phyloP scores from a whole-genome alignment of 164 flowering plant species.

The Macadamia integrifolia region DNA sequence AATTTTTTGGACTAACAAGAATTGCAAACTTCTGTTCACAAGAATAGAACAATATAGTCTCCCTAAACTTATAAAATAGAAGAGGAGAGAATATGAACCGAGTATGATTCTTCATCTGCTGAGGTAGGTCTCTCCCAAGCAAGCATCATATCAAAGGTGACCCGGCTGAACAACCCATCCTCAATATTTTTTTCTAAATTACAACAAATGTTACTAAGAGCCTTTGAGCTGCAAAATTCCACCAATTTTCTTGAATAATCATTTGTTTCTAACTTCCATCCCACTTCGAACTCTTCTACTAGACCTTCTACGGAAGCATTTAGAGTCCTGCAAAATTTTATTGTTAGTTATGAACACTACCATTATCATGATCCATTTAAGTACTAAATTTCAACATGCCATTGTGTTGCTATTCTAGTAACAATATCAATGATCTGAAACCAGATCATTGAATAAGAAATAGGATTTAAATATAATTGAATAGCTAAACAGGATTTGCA shows the following conservation, averaged over 20 bases:
- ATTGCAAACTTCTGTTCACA: background rate
- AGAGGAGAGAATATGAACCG: constrained; percentile 18
- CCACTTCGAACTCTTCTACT: constrained; percentile 52
- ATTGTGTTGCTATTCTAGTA: background rate
- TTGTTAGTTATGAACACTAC: background rate
- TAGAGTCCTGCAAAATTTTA: constrained; percentile 39
- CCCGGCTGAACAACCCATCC: constrained; percentile 63
- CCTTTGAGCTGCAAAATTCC: constrained; percentile 66
- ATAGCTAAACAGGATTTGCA: no score
- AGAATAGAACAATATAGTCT: background rate
- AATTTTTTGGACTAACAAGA: background rate
- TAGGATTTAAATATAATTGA: no score
- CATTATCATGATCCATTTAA: background rate
- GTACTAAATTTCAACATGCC: background rate
- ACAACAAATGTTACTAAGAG: constrained; percentile 32
- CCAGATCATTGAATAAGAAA: background rate
- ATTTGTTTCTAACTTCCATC: constrained; percentile 36
- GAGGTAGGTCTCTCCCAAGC: constrained; percentile 76
- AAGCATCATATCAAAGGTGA: constrained; percentile 89
- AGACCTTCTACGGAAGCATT: constrained; percentile 44
- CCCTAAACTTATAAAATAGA: background rate
- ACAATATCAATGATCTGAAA: background rate
- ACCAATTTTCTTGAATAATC: constrained; percentile 59
- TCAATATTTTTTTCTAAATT: constrained; percentile 42
- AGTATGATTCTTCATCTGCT: constrained; percentile 31